A percentile compares a stretch with the other conserved stretches of the same genome.
Evolutionary conservation across 2,329 filamentous ascomycete species (phyloP).

Genomic region (Verticillium isaacii): DNA sequence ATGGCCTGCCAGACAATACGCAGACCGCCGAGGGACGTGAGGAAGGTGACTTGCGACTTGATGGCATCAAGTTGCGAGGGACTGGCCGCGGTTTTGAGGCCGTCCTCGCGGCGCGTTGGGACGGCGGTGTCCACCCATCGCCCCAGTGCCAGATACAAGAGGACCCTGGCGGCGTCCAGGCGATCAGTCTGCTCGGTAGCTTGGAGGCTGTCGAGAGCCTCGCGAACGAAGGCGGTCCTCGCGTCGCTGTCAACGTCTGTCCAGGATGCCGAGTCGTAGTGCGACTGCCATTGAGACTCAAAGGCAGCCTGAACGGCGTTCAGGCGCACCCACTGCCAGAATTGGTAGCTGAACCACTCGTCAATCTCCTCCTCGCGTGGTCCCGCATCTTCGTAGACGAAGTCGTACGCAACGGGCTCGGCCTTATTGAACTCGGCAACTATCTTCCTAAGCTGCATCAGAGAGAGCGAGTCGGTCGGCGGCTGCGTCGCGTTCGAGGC

Average conservation of each 20-base stretch:
- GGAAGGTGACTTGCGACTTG: constrained; percentile 45
- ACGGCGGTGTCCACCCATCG: constrained; percentile 67
- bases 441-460: constrained; percentile 68
- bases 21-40: constrained; percentile 47
- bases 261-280: constrained; percentile 56
- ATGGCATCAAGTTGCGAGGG: constrained; percentile 55
- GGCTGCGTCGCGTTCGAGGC: constrained; percentile 31
- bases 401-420: constrained; percentile 77
- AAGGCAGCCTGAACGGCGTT: constrained; percentile 73
- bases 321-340: constrained; percentile 78
- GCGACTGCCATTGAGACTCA: constrained; percentile 63
- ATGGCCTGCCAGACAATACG: constrained; percentile 47
- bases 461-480: constrained; percentile 65
- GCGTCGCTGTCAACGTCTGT: constrained; percentile 55
- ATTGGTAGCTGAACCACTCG: constrained; percentile 94
- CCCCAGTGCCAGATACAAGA: constrained; percentile 61
- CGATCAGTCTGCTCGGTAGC: constrained; percentile 43
- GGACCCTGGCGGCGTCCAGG: constrained; percentile 48
- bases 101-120: constrained; percentile 29
- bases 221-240: constrained; percentile 52
- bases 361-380: constrained; percentile 84
- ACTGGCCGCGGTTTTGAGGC: constrained; percentile 45
- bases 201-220: constrained; percentile 40
- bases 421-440: constrained; percentile 68
- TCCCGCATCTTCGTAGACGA: constrained; percentile 70